Evolutionary conservation across 768 basidiomycete species (phyloP).

Genomic region (Mycena rebaudengoi): DNA sequence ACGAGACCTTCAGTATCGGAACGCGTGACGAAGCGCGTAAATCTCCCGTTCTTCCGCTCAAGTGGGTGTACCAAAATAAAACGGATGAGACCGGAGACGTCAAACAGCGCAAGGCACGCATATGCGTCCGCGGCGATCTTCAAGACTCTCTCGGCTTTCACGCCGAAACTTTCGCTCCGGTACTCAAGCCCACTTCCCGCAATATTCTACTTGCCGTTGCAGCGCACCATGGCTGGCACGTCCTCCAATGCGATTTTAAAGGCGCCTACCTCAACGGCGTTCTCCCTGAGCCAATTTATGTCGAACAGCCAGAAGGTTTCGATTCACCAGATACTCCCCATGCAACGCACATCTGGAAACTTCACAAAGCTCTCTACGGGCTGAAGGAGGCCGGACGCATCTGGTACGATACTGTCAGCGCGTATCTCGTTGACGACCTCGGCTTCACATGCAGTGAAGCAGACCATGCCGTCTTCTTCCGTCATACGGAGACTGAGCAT

Average conservation of each 20-base stretch:
- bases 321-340: conserved; percentile 1
- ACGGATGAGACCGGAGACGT: conserved; percentile 22
- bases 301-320: conserved; percentile 40
- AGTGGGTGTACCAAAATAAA: conserved; percentile 38
- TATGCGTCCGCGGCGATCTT: conserved; percentile 48
- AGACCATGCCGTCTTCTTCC: conserved; percentile 15
- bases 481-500: not conserved
- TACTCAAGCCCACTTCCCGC: conserved; percentile 30
- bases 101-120: conserved; percentile 26
- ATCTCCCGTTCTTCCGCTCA: conserved; percentile 31
- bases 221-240: conserved; percentile 32
- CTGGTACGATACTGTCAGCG: conserved; percentile 29
- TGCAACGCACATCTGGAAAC: conserved; percentile 20
- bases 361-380: conserved; percentile 35
- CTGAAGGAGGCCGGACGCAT: conserved; percentile 30
- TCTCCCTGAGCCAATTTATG: conserved; percentile 40
- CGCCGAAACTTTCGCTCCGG: conserved; percentile 41
- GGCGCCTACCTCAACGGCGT: conserved; percentile 13
- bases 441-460: conserved; percentile 7
- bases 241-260: conserved; percentile 35
- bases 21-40: conserved; percentile 1
- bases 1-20: conserved; percentile 37
- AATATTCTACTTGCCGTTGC: conserved; percentile 37
- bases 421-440: not conserved
- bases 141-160: conserved; percentile 49